phyloP scores from a whole-genome alignment of 2,329 filamentous ascomycete species.

The Pseudocercospora pini-densiflorae region DNA sequence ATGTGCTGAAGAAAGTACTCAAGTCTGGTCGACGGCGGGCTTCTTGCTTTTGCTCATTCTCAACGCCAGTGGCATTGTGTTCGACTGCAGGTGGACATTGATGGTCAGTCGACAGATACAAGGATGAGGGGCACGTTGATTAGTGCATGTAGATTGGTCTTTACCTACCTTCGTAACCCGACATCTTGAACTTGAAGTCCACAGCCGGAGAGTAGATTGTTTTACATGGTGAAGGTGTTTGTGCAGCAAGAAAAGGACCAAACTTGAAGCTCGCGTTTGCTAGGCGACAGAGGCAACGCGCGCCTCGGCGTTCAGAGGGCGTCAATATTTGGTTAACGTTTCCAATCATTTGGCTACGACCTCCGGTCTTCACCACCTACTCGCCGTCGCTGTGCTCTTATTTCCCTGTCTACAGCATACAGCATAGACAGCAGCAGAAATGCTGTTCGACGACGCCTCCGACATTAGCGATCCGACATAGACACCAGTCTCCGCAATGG shows the following conservation, averaged over 20 bases:
- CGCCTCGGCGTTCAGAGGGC: neutral
- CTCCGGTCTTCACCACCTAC: neutral
- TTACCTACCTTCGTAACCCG: constrained; percentile 10
- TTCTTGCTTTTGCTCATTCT: constrained; percentile 35
- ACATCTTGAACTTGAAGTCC: constrained; percentile 2
- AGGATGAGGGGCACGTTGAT: neutral
- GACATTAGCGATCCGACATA: neutral
- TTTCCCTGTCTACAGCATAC: too few species aligned
- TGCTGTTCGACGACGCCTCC: neutral
- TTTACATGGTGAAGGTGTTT: neutral
- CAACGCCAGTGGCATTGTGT: constrained; percentile 51
- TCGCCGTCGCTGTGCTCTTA: neutral
- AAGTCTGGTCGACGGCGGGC: constrained; percentile 63
- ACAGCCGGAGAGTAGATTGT: too few species aligned
- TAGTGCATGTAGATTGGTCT: too few species aligned
- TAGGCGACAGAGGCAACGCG: neutral
- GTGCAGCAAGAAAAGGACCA: neutral
- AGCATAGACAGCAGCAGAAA: neutral
- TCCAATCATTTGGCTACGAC: too few species aligned
- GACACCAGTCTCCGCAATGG: constrained; percentile 20
- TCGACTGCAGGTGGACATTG: constrained; percentile 45
- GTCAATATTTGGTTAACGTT: constrained; percentile 1
- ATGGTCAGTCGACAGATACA: neutral
- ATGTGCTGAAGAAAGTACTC: constrained; percentile 67
- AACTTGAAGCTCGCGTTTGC: too few species aligned